Evolutionary conservation across 306 rosid genomes (phyloP).

Genomic region (Clitoria ternatea): DNA sequence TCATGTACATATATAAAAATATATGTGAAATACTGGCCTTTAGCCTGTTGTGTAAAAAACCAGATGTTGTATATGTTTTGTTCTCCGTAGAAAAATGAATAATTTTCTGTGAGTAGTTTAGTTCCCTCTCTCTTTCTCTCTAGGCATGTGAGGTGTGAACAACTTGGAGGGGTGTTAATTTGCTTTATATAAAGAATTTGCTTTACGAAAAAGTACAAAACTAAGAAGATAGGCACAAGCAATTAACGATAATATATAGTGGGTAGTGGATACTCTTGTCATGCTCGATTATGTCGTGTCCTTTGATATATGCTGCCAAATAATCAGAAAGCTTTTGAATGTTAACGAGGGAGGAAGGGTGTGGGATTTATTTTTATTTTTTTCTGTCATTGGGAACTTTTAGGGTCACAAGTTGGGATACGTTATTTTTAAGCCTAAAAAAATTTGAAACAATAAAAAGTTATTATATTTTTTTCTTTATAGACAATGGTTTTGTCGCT

Average conservation of each 20-base stretch:
- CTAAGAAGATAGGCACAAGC: constrained; percentile 13
- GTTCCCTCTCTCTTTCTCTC: background rate
- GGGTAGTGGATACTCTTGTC: constrained; percentile 1
- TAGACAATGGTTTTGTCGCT: no score
- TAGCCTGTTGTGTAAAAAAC: constrained; percentile 21
- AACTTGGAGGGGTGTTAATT: background rate
- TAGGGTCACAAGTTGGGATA: no score
- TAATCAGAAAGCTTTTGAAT: background rate
- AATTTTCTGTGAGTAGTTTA: background rate
- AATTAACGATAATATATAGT: background rate
- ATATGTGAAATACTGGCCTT: constrained; percentile 41
- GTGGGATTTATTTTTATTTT: no score
- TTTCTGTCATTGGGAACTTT: no score
- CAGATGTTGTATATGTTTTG: constrained; percentile 16
- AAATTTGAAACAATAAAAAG: no score
- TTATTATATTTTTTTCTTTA: no score
- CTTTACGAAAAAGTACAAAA: background rate
- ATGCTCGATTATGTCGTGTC: background rate
- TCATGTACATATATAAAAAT: constrained; percentile 42
- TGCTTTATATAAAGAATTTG: background rate
- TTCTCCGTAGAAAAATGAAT: background rate
- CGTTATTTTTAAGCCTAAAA: no score
- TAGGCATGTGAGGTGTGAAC: no score
- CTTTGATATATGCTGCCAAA: background rate
- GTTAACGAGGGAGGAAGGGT: background rate